Conservation (phyloP, 192 early-diverging fungal genomes). For the Backusella luteola region DNA sequence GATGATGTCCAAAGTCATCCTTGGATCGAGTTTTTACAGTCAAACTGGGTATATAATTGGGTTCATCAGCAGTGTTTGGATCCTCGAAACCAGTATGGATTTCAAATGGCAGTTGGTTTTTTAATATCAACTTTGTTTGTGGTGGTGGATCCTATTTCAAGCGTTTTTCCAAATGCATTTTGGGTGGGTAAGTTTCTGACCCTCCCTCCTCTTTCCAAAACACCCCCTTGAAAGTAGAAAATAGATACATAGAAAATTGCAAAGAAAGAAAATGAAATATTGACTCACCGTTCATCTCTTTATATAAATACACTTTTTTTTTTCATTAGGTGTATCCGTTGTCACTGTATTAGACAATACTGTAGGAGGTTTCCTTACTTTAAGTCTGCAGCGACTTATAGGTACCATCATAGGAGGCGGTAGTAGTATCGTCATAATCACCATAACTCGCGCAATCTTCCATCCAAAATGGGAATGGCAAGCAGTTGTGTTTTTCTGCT, state of each 20-base stretch:
- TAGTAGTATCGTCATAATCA: background rate
- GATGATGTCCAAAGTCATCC: background rate
- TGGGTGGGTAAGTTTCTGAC: slow-evolving; percentile 10
- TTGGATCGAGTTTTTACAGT: background rate
- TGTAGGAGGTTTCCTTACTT: slow-evolving; percentile 11
- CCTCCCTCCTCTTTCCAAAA: background rate
- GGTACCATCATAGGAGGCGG: slow-evolving; percentile 9
- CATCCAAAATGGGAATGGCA: slow-evolving; percentile 20
- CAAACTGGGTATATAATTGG: background rate
- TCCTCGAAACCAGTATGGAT: slow-evolving; percentile 8
- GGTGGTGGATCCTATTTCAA: slow-evolving; percentile 8
- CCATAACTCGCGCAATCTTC: slow-evolving; percentile 5
- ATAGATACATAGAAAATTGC: background rate
- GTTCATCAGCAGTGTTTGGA: background rate
- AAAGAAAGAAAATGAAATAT: background rate
- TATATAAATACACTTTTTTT: background rate
- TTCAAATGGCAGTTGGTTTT: slow-evolving; percentile 11
- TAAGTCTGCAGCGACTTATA: slow-evolving; percentile 10
- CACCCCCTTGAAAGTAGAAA: background rate
- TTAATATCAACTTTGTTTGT: slow-evolving; percentile 12
- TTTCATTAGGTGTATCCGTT: slow-evolving; percentile 7
- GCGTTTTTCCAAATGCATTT: slow-evolving; percentile 16
- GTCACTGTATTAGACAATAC: slow-evolving; percentile 18
- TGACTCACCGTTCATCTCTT: background rate
- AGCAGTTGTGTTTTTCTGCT: slow-evolving; percentile 7